These are phyloP conservation scores for Haplographium delicatum DNA, from an alignment of 495 filamentous ascomycete genomes.

Conservation along the genomic window DNA sequence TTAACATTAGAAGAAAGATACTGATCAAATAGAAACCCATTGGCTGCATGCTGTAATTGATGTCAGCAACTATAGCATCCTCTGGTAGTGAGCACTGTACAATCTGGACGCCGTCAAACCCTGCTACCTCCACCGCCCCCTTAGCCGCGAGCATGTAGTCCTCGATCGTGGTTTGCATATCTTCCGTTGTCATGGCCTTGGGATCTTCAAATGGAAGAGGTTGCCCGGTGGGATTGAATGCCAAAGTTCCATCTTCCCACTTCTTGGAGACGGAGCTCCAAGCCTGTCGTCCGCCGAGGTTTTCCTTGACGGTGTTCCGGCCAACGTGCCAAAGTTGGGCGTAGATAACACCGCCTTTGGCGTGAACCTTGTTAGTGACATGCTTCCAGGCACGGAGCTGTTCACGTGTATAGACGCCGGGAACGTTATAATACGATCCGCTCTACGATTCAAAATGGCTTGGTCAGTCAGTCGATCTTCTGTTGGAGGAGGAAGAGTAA, in stretches of 20 bases:
- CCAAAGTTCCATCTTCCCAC: too few relatives aligned
- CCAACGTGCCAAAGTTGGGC: slow-evolving; percentile 2
- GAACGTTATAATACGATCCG: too few relatives aligned
- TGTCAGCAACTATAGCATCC: too few relatives aligned
- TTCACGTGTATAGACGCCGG: neutral
- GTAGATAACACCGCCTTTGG: neutral
- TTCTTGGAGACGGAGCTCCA: too few relatives aligned
- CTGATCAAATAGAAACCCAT: slow-evolving; percentile 5
- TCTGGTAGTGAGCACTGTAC: too few relatives aligned
- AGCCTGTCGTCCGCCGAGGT: too few relatives aligned
- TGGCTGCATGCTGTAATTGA: slow-evolving; percentile 4
- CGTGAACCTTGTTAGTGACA: neutral
- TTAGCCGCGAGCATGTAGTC: neutral
- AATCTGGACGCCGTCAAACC: neutral
- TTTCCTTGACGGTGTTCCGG: neutral
- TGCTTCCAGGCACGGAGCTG: neutral
- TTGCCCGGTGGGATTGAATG: too few relatives aligned
- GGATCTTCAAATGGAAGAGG: neutral
- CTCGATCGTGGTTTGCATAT: neutral
- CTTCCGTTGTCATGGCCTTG: neutral
- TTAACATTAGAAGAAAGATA: slow-evolving; percentile 29
- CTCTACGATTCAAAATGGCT: too few relatives aligned
- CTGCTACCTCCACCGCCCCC: neutral
- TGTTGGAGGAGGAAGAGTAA: too few relatives aligned
- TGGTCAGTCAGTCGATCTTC: too few relatives aligned